These are phyloP conservation scores for Marchantia polymorpha DNA, from an alignment of 225 moss, liverwort and hornwort species.

Conservation along the genomic window DNA sequence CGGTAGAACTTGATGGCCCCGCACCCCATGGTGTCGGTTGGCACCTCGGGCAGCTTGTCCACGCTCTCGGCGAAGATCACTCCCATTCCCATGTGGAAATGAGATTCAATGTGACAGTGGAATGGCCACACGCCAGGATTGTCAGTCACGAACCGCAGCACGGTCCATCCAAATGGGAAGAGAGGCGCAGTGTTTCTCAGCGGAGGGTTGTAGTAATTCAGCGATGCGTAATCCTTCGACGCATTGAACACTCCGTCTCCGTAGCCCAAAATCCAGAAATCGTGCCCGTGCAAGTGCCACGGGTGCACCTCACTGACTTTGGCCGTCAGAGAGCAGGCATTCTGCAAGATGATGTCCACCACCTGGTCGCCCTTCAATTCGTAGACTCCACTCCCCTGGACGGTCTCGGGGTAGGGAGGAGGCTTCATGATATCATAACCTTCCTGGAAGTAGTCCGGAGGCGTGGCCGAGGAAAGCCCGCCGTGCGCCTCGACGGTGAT, in stretches of 20 bases:
- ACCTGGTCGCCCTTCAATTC: conserved; percentile 32
- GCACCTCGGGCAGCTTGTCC: conserved; percentile 8
- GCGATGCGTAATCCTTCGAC: conserved; percentile 12
- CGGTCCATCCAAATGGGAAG: conserved; percentile 60
- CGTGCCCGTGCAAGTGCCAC: conserved; percentile 64
- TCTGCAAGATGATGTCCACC: conserved; percentile 62
- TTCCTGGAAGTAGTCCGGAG: conserved; percentile 23
- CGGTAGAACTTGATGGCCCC: conserved; percentile 12
- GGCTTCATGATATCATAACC: conserved; percentile 42
- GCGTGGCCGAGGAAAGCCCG: neutral
- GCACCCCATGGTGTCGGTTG: conserved; percentile 22
- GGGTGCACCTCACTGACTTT: conserved; percentile 62
- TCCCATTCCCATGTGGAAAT: conserved; percentile 64
- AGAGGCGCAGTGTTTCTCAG: conserved; percentile 54
- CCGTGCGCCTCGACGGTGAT: conserved; percentile 27
- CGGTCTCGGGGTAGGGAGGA: conserved; percentile 32
- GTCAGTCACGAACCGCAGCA: conserved; percentile 52
- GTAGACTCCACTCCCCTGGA: conserved; percentile 32
- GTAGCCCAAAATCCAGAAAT: conserved; percentile 54
- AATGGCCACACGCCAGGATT: conserved; percentile 68
- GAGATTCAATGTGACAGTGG: conserved; percentile 58
- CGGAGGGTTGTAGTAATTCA: conserved; percentile 59
- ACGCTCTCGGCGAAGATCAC: conserved; percentile 55
- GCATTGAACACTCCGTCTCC: conserved; percentile 47
- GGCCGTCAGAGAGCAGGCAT: conserved; percentile 26